These are phyloP conservation scores for Fusarium nygamai DNA, from an alignment of 2,329 filamentous ascomycete genomes.

Conservation along the genomic window DNA sequence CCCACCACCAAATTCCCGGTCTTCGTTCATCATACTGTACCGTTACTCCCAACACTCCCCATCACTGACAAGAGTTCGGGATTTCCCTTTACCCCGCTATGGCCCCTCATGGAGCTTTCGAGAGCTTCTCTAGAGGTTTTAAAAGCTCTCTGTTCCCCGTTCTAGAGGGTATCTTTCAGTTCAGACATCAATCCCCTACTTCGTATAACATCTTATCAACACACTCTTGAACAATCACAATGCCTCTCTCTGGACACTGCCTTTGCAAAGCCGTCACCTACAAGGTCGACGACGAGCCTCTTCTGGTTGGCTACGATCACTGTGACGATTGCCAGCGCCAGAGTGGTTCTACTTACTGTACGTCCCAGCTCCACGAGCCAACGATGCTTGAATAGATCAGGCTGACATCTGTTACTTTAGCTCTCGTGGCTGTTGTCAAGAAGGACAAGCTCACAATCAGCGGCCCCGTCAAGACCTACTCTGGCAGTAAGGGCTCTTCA, in stretches of 20 bases:
- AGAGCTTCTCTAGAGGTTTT: conserved; percentile 32
- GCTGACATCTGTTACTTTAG: conserved; percentile 49
- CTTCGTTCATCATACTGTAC: conserved; percentile 22
- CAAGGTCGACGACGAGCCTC: conserved; percentile 62
- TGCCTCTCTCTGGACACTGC: conserved; percentile 76
- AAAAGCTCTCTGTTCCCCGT: not conserved
- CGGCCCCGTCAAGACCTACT: conserved; percentile 72
- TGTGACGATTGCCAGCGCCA: conserved; percentile 79
- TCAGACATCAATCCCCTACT: conserved; percentile 8
- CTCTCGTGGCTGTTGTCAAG: conserved; percentile 72
- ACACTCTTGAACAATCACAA: conserved; percentile 50
- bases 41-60: conserved; percentile 25
- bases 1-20: conserved; percentile 39
- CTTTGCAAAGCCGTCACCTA: conserved; percentile 79
- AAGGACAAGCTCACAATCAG: conserved; percentile 72
- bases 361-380: conserved; percentile 35
- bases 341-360: conserved; percentile 74
- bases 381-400: not conserved
- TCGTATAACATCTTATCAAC: conserved; percentile 1
- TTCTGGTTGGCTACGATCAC: conserved; percentile 73
- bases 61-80: conserved; percentile 23
- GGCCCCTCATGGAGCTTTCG: conserved; percentile 39
- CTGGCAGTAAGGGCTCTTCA: conserved; percentile 64
- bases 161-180: not conserved
- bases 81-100: conserved; percentile 44